These are phyloP conservation scores for Trichoderma atroviride DNA, from an alignment of 2,329 filamentous ascomycete genomes.

Conservation along the genomic window DNA sequence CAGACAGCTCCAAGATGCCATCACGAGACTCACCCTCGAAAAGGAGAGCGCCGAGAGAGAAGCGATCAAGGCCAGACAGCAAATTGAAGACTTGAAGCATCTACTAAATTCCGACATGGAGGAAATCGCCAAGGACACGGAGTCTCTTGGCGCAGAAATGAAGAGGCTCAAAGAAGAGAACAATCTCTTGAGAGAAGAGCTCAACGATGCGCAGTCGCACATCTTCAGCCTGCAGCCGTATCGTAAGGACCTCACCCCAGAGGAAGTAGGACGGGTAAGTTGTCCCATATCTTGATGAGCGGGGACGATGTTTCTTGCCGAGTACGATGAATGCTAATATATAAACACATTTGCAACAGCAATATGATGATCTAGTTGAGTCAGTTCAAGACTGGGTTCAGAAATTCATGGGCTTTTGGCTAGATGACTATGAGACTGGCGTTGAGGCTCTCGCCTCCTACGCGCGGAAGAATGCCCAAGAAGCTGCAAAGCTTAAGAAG, in stretches of 20 bases:
- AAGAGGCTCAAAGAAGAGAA: constrained; percentile 36
- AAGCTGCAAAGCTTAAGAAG: constrained; percentile 35
- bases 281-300: background rate
- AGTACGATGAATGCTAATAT: background rate
- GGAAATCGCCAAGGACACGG: constrained; percentile 33
- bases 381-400: constrained; percentile 42
- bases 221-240: constrained; percentile 48
- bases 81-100: constrained; percentile 33
- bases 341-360: constrained; percentile 31
- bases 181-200: constrained; percentile 35
- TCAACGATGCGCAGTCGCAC: constrained; percentile 43
- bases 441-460: constrained; percentile 32
- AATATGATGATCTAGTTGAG: constrained; percentile 42
- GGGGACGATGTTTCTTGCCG: too few species aligned
- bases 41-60: constrained; percentile 39
- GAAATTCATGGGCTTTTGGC: constrained; percentile 38
- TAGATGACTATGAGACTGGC: constrained; percentile 36
- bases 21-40: constrained; percentile 30
- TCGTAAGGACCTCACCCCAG: constrained; percentile 41
- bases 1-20: constrained; percentile 29
- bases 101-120: constrained; percentile 32
- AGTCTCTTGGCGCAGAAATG: constrained; percentile 31
- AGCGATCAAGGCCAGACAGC: constrained; percentile 34
- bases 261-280: constrained; percentile 43
- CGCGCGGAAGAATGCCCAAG: constrained; percentile 33